Conservation (phyloP, 2,329 filamentous ascomycete genomes). For the Cordyceps cicadae region DNA sequence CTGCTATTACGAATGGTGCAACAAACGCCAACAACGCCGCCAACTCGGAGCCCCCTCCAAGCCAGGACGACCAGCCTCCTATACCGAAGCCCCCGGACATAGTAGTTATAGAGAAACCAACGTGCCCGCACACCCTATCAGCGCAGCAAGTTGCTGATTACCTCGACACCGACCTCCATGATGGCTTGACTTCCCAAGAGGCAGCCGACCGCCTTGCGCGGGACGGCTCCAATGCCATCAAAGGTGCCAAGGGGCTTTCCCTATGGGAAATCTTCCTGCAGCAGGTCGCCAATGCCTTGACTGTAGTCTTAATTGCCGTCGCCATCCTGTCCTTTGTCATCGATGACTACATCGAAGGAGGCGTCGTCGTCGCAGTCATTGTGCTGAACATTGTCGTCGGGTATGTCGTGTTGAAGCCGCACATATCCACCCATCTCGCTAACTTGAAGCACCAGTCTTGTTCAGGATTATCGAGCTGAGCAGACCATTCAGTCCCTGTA, state of each 20-base stretch:
- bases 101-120: conserved; percentile 28
- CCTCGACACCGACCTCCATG: conserved; percentile 34
- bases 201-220: conserved; percentile 56
- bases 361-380: conserved; percentile 56
- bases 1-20: conserved; percentile 33
- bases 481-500: conserved; percentile 54
- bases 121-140: conserved; percentile 28
- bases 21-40: conserved; percentile 27
- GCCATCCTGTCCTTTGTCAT: conserved; percentile 63
- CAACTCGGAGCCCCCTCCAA: conserved; percentile 28
- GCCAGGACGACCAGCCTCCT: conserved; percentile 31
- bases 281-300: conserved; percentile 70
- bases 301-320: conserved; percentile 64
- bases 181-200: conserved; percentile 57
- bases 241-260: conserved; percentile 62
- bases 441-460: conserved; percentile 31
- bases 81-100: conserved; percentile 30
- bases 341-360: conserved; percentile 54
- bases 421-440: neutral
- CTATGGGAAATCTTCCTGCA: conserved; percentile 68
- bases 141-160: conserved; percentile 26
- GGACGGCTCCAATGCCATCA: conserved; percentile 63
- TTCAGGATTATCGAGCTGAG: conserved; percentile 54
- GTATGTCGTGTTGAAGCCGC: conserved; percentile 25
- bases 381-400: conserved; percentile 60